A percentile compares a stretch with the other conserved stretches of the same genome.
phyloP scores from a whole-genome alignment of 352 stramenopile genomes.

The Hyaloperonospora arabidopsidis region DNA sequence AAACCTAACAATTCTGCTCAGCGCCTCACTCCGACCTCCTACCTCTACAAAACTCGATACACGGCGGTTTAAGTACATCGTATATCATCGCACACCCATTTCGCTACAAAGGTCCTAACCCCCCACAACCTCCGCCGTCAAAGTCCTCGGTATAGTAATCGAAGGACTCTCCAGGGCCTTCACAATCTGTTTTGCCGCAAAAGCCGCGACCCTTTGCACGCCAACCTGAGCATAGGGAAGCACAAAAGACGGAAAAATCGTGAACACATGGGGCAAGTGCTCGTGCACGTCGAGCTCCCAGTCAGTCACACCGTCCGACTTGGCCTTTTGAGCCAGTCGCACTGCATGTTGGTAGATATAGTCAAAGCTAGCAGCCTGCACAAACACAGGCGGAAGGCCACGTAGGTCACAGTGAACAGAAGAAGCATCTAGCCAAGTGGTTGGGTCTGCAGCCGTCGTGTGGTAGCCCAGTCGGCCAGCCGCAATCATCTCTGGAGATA shows the following conservation, averaged over 20 bases:
- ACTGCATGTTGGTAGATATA: slow-evolving; percentile 34
- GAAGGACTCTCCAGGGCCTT: too few relatives aligned
- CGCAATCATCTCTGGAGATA: slow-evolving; percentile 24
- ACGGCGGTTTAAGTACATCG: too few relatives aligned
- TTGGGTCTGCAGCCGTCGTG: slow-evolving; percentile 11
- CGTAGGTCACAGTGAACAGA: slow-evolving; percentile 46
- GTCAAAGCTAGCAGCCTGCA: slow-evolving; percentile 39
- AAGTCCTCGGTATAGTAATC: too few relatives aligned
- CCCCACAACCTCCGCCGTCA: too few relatives aligned
- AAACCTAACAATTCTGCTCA: too few relatives aligned
- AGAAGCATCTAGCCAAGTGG: slow-evolving; percentile 32
- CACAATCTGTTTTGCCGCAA: slow-evolving; percentile 25
- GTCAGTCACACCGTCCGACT: slow-evolving; percentile 28
- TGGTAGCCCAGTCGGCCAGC: slow-evolving; percentile 19
- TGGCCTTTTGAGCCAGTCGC: slow-evolving; percentile 28
- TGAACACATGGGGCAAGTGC: slow-evolving; percentile 36
- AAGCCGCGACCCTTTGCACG: slow-evolving; percentile 27
- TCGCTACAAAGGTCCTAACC: too few relatives aligned
- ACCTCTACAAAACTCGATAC: too few relatives aligned
- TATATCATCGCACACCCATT: too few relatives aligned
- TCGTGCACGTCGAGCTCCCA: slow-evolving; percentile 42
- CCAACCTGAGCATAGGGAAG: slow-evolving; percentile 32
- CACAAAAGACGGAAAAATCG: slow-evolving; percentile 30
- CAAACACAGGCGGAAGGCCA: slow-evolving; percentile 34
- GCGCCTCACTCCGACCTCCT: too few relatives aligned